Conservation (phyloP, 805 yeast species). For the Kuraishia capsulata region DNA sequence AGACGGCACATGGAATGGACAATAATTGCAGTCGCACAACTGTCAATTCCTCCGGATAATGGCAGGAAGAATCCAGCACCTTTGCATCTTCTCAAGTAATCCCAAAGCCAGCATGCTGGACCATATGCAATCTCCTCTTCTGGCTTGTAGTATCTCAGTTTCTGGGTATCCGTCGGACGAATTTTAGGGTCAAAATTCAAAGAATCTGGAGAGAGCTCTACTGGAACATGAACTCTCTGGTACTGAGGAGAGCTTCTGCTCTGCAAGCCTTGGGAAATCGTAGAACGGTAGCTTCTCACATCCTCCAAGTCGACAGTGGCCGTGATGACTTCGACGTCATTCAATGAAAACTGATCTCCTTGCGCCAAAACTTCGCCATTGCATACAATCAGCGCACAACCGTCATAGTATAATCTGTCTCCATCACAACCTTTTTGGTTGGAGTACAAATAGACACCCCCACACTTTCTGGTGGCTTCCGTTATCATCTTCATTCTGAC, state of each 20-base stretch:
- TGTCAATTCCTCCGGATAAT: constrained; percentile 93
- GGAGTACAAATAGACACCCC: constrained; percentile 89
- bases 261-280: constrained; percentile 72
- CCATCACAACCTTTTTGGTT: constrained; percentile 99
- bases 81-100: constrained; percentile 82
- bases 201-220: constrained; percentile 56
- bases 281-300: constrained; percentile 71
- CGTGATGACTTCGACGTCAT: constrained; percentile 90
- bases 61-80: constrained; percentile 93
- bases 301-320: constrained; percentile 94
- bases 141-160: constrained; percentile 63
- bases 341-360: constrained; percentile 80
- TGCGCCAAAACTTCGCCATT: constrained; percentile 92
- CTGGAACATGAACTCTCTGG: constrained; percentile 50
- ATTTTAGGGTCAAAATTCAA: constrained; percentile 52
- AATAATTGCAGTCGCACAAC: constrained; percentile 94
- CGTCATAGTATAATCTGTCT: constrained; percentile 93
- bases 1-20: constrained; percentile 91
- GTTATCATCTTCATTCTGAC: constrained; percentile 76
- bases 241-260: constrained; percentile 32
- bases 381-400: constrained; percentile 89
- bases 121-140: constrained; percentile 97
- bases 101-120: constrained; percentile 99
- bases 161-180: constrained; percentile 43
- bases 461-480: constrained; percentile 93